phyloP scores from a whole-genome alignment of 257 asterid genomes.

The Eustoma russellianum region DNA sequence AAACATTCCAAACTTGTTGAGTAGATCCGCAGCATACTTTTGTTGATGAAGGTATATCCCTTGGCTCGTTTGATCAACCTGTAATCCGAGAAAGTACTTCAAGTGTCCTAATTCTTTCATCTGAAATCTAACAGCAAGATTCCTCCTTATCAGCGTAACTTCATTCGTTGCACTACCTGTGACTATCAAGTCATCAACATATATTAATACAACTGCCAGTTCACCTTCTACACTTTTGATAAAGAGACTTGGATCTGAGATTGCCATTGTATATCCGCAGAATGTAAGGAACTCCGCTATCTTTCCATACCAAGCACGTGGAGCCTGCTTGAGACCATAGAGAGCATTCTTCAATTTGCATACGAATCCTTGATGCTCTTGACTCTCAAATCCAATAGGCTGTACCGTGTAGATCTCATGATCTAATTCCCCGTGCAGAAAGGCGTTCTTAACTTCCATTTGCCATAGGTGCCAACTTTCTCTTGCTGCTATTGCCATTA shows the following conservation, averaged over 20 bases:
- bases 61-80: neutral
- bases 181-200: neutral
- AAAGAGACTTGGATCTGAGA: neutral
- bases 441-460: too few species aligned
- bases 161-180: neutral
- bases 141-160: neutral
- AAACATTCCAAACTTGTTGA: too few species aligned
- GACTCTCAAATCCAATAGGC: too few species aligned
- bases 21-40: too few species aligned
- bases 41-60: neutral
- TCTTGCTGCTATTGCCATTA: too few species aligned
- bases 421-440: too few species aligned
- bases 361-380: too few species aligned
- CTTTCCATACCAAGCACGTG: neutral
- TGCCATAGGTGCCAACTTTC: too few species aligned
- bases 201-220: neutral
- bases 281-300: neutral
- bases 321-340: neutral
- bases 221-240: neutral
- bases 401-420: too few species aligned
- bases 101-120: constrained; percentile 5
- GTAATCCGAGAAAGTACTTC: neutral
- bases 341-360: too few species aligned
- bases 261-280: too few species aligned
- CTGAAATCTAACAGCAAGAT: neutral